Percentiles rank a stretch among this genome's conserved stretches.
phyloP scores from a whole-genome alignment of 1,139 yeast species.

The Yamadazyma songkhlaensis region DNA sequence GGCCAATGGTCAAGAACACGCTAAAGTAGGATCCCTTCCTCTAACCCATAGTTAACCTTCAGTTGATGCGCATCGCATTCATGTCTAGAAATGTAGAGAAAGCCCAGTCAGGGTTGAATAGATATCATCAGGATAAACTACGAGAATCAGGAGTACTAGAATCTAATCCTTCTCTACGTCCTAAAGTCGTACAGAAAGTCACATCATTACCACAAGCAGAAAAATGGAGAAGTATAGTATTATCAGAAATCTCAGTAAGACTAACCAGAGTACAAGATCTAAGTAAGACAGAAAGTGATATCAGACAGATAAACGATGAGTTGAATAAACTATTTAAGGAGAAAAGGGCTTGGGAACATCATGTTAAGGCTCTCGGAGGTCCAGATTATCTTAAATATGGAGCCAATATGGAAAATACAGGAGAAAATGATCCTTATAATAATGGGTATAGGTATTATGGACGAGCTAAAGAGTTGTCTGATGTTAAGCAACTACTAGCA shows the following conservation, averaged over 20 bases:
- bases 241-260: conserved; percentile 61
- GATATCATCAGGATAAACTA: conserved; percentile 62
- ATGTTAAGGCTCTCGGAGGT: conserved; percentile 67
- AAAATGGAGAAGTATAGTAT: conserved; percentile 65
- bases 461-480: conserved; percentile 77
- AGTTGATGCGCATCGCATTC: conserved; percentile 4
- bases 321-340: conserved; percentile 68
- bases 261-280: conserved; percentile 65
- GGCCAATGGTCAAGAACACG: too few relatives aligned
- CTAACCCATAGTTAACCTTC: too few relatives aligned
- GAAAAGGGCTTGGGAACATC: conserved; percentile 74
- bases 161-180: conserved; percentile 57
- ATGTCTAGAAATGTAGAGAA: conserved; percentile 81
- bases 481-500: conserved; percentile 56
- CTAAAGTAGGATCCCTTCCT: too few relatives aligned
- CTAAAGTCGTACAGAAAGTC: conserved; percentile 56
- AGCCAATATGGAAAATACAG: conserved; percentile 23
- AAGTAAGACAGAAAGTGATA: conserved; percentile 53
- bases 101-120: conserved; percentile 66
- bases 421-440: conserved; percentile 21
- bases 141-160: conserved; percentile 61
- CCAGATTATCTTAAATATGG: conserved; percentile 49
- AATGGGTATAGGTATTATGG: conserved; percentile 78
- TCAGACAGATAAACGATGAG: conserved; percentile 75
- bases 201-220: conserved; percentile 66